Base-by-base conservation (phyloP, 805 yeast genomes). In the Clavispora fructus region DNA sequence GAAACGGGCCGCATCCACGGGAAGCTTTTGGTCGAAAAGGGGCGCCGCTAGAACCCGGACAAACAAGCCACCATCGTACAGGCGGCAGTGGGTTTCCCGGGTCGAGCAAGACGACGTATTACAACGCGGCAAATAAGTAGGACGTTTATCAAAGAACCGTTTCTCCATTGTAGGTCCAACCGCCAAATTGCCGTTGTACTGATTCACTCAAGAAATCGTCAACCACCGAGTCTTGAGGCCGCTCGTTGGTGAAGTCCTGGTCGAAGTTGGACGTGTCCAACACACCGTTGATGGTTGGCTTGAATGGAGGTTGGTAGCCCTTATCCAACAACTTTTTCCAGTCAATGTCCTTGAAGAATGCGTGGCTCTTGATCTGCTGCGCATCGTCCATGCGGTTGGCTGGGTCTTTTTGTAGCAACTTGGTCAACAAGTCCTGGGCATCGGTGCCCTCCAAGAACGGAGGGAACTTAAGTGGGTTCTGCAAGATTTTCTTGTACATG, bases 101-200 rank as follows among this genome's bases (percentile, higher is more conserved):
- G 1, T 52, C 62, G 17, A 43, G 62, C 23, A 71, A 71, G 3
- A 67, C 64, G 7, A 64, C 67, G 1, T 71, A 71, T 51, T 58
- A 63, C 42, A 55, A 60, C 43, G 69, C 69, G 26, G 71, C 69
- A n/a, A 65, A 64, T 23, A 44, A 33, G 28, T 44, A 33, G 23
- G 11, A 7, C 4, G 8, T 25, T 8, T 4, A 19, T 26, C 46
- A 52, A 17, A 55, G 53, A 28, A 64, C 62, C 14, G 58, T 67
- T 41, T 76, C 83, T 2, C 94, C 95, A 41, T 84, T 87, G 65
- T 91, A 92, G 2, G 98, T 92, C 99, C 99, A 94, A 7, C 99
- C 98, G 40, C 97, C 98, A 73, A 94, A 94, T 68, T 94, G 98
- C 62, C 86, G 82, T 67, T 94, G 99, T n/a, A 94, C 97, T 57